Conservation (phyloP, 495 filamentous ascomycete genomes). For the Neurospora africana region DNA sequence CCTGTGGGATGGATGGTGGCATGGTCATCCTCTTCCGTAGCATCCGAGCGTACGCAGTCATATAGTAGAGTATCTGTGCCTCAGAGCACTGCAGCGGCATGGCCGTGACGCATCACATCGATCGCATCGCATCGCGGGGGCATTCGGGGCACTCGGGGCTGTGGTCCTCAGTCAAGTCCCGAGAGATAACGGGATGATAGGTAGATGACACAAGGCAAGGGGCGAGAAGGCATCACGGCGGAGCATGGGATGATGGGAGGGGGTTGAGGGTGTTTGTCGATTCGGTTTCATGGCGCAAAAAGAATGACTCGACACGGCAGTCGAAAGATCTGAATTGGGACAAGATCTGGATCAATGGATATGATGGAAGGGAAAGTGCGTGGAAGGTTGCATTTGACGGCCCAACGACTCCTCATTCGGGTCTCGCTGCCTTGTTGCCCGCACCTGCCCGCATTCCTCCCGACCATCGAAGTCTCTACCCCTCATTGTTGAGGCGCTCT, state of each 20-base stretch:
- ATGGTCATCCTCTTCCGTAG: neutral
- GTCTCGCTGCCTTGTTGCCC: neutral
- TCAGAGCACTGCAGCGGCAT: neutral
- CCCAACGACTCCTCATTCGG: neutral
- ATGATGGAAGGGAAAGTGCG: neutral
- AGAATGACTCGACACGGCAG: neutral
- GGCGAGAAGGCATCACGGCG: neutral
- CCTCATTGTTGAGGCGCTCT: neutral
- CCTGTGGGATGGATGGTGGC: neutral
- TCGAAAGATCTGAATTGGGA: neutral
- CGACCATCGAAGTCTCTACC: neutral
- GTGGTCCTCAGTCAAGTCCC: neutral
- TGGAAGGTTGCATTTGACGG: neutral
- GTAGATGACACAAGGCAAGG: neutral
- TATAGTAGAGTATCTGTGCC: neutral
- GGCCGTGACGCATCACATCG: neutral
- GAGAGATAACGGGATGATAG: neutral
- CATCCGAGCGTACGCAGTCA: neutral
- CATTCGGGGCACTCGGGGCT: neutral
- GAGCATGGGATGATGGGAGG: neutral
- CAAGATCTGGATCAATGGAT: neutral
- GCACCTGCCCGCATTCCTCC: neutral
- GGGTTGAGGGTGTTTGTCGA: neutral
- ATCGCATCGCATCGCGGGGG: neutral
- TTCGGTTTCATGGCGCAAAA: neutral